Percentiles rank a stretch among this genome's conserved stretches.
phyloP scores from a whole-genome alignment of 2,329 filamentous ascomycete genomes.

The Akanthomyces muscarius region DNA sequence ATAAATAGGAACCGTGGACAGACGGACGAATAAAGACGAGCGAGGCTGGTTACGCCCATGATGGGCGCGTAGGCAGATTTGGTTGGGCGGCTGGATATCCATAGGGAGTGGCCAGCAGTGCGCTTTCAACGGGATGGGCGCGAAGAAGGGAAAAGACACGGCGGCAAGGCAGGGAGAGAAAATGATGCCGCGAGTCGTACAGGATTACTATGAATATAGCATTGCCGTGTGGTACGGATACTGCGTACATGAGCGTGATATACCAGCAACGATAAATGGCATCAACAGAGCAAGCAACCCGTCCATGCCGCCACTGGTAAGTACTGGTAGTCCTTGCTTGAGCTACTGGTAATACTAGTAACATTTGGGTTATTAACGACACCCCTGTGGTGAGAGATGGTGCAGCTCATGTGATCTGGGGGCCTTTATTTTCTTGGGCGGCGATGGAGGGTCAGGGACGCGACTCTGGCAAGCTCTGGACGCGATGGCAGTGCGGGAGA shows the following conservation, averaged over 20 bases:
- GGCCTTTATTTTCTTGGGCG: background rate
- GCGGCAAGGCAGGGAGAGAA: background rate
- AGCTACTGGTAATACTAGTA: background rate
- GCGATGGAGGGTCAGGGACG: background rate
- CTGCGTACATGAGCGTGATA: background rate
- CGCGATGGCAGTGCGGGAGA: background rate
- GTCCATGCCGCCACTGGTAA: too few species aligned
- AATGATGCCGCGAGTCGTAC: background rate
- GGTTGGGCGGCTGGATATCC: constrained; percentile 4
- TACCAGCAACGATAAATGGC: background rate
- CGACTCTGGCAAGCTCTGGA: background rate
- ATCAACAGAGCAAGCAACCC: background rate
- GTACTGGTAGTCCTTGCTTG: background rate
- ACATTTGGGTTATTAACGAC: background rate
- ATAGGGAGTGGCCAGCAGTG: background rate
- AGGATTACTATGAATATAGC: background rate
- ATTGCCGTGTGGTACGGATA: background rate
- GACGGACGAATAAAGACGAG: background rate
- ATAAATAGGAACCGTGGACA: background rate
- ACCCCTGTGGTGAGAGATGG: background rate
- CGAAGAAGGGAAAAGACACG: background rate
- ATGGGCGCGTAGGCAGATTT: constrained; percentile 4
- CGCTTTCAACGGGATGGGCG: background rate
- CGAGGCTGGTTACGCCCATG: background rate
- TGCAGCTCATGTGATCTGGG: constrained; percentile 13